Conservation (phyloP, 306 rosid genomes). For the Gastrolobium bilobum region DNA sequence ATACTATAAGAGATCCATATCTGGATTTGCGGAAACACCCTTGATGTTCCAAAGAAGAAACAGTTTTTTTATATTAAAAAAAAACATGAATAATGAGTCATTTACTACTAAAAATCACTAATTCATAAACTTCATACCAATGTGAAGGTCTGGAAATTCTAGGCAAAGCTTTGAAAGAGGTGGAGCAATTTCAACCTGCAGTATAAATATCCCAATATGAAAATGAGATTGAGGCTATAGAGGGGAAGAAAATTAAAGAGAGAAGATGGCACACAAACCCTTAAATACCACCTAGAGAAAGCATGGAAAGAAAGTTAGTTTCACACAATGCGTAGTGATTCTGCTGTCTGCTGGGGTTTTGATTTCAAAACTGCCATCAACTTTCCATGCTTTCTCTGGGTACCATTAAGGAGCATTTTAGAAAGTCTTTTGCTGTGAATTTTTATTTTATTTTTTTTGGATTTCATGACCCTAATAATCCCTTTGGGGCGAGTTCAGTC, state of each 20-base stretch:
- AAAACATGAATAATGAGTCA: conserved; percentile 35
- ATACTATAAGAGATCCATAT: conserved; percentile 63
- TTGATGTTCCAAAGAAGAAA: conserved; percentile 51
- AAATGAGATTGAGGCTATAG: not conserved
- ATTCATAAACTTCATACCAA: conserved; percentile 66
- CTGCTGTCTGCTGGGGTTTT: no score
- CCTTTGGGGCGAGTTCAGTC: no score
- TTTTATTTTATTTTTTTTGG: no score
- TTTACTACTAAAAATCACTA: conserved; percentile 25
- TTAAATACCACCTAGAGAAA: no score
- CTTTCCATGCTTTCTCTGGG: no score
- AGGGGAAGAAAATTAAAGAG: conserved; percentile 7
- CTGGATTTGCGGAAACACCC: conserved; percentile 81
- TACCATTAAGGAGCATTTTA: no score
- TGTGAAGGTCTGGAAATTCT: conserved; percentile 83
- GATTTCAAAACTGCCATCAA: no score
- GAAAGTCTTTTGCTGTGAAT: no score
- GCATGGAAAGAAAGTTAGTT: no score
- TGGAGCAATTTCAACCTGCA: conserved; percentile 86
- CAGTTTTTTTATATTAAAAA: conserved; percentile 17
- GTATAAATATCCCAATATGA: conserved; percentile 38
- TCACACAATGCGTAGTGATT: no score
- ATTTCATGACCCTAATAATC: no score
- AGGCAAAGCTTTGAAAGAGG: conserved; percentile 82
- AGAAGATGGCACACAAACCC: not conserved